phyloP scores from a whole-genome alignment of 345 rosid species.

The Citrus medica region DNA sequence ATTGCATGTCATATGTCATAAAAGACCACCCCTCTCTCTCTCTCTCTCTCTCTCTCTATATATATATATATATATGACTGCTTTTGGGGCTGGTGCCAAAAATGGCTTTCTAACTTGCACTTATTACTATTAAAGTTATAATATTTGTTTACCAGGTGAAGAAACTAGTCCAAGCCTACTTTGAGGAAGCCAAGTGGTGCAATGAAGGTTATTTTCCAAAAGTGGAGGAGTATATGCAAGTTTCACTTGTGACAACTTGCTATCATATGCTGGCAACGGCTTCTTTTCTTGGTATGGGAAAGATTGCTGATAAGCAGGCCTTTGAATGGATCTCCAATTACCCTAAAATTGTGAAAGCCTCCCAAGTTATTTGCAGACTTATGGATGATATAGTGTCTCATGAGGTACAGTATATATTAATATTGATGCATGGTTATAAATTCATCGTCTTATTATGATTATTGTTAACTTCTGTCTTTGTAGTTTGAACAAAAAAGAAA shows the following conservation, averaged over 20 bases:
- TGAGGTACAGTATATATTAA: conserved; percentile 18
- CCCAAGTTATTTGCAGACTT: too few relatives aligned
- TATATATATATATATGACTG: not conserved
- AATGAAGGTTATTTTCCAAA: conserved; percentile 16
- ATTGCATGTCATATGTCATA: not conserved
- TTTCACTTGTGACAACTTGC: conserved; percentile 13
- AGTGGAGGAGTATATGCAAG: conserved; percentile 24
- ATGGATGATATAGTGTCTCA: not conserved
- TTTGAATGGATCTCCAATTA: conserved; percentile 16
- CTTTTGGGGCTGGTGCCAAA: too few relatives aligned
- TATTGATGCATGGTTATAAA: not conserved
- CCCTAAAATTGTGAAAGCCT: conserved; percentile 13
- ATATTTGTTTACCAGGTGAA: not conserved
- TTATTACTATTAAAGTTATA: not conserved
- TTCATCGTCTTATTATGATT: not conserved
- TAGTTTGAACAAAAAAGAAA: conserved; percentile 25
- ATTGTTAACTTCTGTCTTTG: not conserved
- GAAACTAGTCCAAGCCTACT: not conserved
- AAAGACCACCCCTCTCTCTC: too few relatives aligned
- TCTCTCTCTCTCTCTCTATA: too few relatives aligned
- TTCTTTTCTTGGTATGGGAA: conserved; percentile 12
- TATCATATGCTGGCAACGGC: not conserved
- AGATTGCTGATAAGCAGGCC: not conserved
- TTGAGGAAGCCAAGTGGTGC: conserved; percentile 32
- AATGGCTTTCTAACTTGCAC: too few relatives aligned